A percentile compares a stretch with the other conserved stretches of the same genome.
phyloP scores from a whole-genome alignment of 805 yeast species.

The Yamadazyma nakazawae region DNA sequence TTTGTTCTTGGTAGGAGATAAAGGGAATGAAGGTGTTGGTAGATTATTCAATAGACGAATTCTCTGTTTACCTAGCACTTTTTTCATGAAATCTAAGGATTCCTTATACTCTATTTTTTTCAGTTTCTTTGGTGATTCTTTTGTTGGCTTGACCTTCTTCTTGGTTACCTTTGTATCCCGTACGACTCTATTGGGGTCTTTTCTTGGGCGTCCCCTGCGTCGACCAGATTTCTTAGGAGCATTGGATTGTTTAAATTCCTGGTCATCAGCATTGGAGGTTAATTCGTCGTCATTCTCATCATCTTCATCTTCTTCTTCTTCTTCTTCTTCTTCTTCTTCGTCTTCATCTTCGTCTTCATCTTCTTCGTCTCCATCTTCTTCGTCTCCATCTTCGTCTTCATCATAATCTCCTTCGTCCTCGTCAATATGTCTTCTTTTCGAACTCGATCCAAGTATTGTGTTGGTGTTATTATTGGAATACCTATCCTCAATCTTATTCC shows the following conservation, averaged over 20 bases:
- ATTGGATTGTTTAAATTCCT: neutral
- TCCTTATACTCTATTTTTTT: constrained; percentile 6
- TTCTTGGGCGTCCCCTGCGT: constrained; percentile 20
- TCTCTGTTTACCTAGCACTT: constrained; percentile 3
- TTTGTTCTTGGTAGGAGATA: constrained; percentile 12
- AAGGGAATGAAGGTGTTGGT: constrained; percentile 12
- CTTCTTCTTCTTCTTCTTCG: neutral
- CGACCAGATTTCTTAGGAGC: constrained; percentile 5
- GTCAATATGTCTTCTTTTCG: neutral
- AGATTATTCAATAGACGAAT: neutral
- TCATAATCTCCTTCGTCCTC: neutral
- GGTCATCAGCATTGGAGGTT: constrained; percentile 3
- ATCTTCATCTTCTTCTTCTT: neutral
- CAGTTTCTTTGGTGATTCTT: neutral
- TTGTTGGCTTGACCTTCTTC: neutral
- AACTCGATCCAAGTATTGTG: neutral
- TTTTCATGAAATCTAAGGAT: constrained; percentile 5
- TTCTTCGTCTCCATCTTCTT: constrained; percentile 3
- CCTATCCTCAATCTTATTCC: neutral
- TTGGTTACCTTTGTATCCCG: constrained; percentile 5
- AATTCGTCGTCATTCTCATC: neutral
- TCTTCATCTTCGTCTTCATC: constrained; percentile 14
- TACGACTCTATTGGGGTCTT: constrained; percentile 9
- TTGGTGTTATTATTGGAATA: neutral
- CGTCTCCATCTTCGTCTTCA: neutral